Evolutionary conservation across 78 protist genomes (phyloP), one percentile per base, ranked within the genome.

Genomic region (Emiliania huxleyi): DNA sequence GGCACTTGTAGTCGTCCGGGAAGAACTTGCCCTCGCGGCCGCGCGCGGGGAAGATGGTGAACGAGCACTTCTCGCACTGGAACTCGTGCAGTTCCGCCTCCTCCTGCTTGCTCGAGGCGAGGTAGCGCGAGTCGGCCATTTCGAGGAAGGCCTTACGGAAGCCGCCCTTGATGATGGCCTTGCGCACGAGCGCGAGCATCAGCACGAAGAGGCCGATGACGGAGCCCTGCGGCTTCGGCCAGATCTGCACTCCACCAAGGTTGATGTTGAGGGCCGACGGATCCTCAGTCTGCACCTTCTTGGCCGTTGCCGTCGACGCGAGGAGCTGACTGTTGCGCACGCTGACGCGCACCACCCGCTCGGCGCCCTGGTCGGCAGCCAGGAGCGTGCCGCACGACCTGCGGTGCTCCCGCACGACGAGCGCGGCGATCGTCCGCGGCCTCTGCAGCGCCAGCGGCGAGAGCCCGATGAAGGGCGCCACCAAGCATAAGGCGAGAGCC

Each of bases 1-100:
- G 89, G 89, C 89, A 81, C 29, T 29, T 26, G 89, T 21, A 81
- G 40, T 33, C 19, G 89, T 44, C 56, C 25, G 89, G 89, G 42
- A 81, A 81, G 89, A 81, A 81, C 38, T 81, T 81, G 22, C 89
- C 89, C 35, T 81, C 89, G 0, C 89, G 89, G 23, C 89, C 89
- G 25, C 89, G 89, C n/a, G 89, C 89, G 40, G 89, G 89, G 89
- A 42, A 81, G 37, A 81, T 44, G 35, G 52, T 44, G 55, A 21
- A 81, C 38, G 56, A 52, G 23, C 85, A 77, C 26, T 12, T 12
- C 33, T 77, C 85, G 85, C 85, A 77, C 33, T 19, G 46, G 29
- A 77, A 77, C 85, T 77, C 85, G 85, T 77, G 85, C 42, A 77
- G 46, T 19, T 77, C 85, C 18, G 46, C 48, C n/a, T 77, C 85